Evolutionary conservation across 2,329 filamentous ascomycete species (phyloP).

Genomic region (Fusarium nisikadoi): DNA sequence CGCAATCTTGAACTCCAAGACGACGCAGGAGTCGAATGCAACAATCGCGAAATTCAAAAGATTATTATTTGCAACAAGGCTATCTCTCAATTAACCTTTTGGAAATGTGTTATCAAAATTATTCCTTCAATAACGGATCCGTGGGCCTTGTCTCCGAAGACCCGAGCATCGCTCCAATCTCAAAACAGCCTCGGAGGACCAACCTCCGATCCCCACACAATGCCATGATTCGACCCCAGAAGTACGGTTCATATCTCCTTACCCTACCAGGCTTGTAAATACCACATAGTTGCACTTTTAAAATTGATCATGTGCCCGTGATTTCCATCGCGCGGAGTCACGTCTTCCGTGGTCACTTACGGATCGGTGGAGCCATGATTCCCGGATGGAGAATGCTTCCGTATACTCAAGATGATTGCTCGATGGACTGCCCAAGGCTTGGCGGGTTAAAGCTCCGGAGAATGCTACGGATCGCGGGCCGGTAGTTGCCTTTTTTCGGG

Average conservation of each 20-base stretch:
- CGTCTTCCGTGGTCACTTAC: slow-evolving; percentile 15
- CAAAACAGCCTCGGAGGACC: slow-evolving; percentile 23
- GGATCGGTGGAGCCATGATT: not conserved
- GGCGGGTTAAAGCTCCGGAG: not conserved
- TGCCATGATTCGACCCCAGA: not conserved
- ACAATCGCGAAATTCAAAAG: accelerated
- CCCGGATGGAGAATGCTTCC: slow-evolving; percentile 7
- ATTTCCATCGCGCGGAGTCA: slow-evolving; percentile 2
- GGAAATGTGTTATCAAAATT: not conserved
- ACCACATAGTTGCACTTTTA: not conserved
- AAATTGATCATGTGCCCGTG: slow-evolving; percentile 12
- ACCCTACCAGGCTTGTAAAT: not conserved
- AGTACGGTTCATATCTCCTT: not conserved
- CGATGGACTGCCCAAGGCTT: not conserved
- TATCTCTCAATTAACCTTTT: too few relatives aligned
- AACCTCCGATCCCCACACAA: slow-evolving; percentile 26
- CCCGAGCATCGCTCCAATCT: not conserved
- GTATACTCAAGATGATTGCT: not conserved
- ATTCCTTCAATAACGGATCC: slow-evolving; percentile 7
- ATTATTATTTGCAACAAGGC: accelerated
- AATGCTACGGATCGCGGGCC: slow-evolving; percentile 2
- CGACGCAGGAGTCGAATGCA: too few relatives aligned
- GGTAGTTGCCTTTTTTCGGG: not conserved
- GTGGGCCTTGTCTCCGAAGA: slow-evolving; percentile 23
- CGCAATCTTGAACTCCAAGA: not conserved